Evolutionary conservation across 2,329 filamentous ascomycete species (phyloP).

Genomic region (Fusarium sp.): DNA sequence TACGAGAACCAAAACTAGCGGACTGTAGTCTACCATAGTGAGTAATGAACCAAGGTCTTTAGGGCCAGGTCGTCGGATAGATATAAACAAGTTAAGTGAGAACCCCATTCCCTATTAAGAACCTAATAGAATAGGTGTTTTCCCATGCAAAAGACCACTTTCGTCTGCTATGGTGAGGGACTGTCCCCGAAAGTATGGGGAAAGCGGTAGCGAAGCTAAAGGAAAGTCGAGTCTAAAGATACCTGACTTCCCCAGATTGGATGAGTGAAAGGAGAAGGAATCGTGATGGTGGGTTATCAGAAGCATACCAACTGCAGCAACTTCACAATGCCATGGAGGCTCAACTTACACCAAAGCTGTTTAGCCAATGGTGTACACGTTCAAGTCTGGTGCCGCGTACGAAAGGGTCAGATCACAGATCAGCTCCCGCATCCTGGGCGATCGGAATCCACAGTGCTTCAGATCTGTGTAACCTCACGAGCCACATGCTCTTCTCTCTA

Average conservation of each 20-base stretch:
- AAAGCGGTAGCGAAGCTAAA: not conserved
- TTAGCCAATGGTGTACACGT: conserved; percentile 1
- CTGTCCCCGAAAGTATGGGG: not conserved
- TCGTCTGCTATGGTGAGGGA: not conserved
- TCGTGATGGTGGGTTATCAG: no score
- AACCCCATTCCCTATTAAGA: not conserved
- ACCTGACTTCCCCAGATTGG: not conserved
- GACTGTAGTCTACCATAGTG: not conserved
- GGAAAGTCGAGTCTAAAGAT: not conserved
- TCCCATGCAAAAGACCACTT: not conserved
- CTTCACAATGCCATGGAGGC: not conserved
- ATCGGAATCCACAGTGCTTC: conserved; percentile 11
- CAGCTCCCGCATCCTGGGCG: not conserved
- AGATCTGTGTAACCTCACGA: conserved; percentile 18
- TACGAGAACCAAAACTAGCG: not conserved
- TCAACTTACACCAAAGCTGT: not conserved
- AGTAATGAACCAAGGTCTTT: not conserved
- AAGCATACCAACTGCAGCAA: not conserved
- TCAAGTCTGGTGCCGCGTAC: not conserved
- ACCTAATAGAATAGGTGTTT: not conserved
- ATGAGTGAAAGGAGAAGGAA: not conserved
- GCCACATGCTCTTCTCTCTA: not conserved
- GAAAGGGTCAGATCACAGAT: not conserved
- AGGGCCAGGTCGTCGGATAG: not conserved
- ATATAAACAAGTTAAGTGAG: not conserved